Evolutionary conservation across 805 yeast genomes (phyloP).

Genomic region (Wickerhamiella slavikovae): DNA sequence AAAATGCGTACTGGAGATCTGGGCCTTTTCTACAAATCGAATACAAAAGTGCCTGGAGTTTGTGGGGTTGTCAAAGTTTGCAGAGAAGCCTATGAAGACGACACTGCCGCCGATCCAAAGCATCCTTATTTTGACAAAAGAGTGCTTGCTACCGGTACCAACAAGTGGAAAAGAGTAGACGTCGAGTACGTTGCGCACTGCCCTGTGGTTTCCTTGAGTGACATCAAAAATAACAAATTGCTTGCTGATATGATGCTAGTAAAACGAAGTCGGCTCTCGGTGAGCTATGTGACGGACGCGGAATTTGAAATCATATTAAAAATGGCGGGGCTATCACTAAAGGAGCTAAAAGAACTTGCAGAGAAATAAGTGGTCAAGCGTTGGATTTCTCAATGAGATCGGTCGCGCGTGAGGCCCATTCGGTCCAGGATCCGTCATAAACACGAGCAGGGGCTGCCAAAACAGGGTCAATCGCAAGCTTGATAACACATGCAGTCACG

Average conservation of each 20-base stretch:
- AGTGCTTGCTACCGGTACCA: constrained; percentile 23
- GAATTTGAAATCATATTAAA: constrained; percentile 16
- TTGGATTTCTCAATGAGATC: not conserved
- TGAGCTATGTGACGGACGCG: constrained; percentile 25
- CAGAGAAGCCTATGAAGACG: constrained; percentile 17
- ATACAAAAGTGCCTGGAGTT: constrained; percentile 31
- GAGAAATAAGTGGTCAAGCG: not conserved
- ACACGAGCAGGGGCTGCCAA: constrained; percentile 30
- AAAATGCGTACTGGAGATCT: constrained; percentile 28
- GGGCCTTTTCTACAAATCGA: constrained; percentile 34
- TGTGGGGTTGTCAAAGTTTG: constrained; percentile 24
- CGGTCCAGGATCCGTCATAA: constrained; percentile 52
- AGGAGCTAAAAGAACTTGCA: not conserved
- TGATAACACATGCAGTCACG: constrained; percentile 78
- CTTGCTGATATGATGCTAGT: constrained; percentile 25
- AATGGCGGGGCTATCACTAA: not conserved
- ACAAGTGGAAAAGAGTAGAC: constrained; percentile 40
- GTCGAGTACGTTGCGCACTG: constrained; percentile 25
- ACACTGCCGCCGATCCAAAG: constrained; percentile 21
- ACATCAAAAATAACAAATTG: constrained; percentile 19
- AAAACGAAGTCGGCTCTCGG: constrained; percentile 30
- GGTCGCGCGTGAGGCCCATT: constrained; percentile 35
- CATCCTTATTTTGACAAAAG: constrained; percentile 30
- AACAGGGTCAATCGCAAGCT: constrained; percentile 42
- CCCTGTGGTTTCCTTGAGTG: constrained; percentile 23